Conservation (phyloP, 179 eudicot genomes). For the Gypsophila paniculata region DNA sequence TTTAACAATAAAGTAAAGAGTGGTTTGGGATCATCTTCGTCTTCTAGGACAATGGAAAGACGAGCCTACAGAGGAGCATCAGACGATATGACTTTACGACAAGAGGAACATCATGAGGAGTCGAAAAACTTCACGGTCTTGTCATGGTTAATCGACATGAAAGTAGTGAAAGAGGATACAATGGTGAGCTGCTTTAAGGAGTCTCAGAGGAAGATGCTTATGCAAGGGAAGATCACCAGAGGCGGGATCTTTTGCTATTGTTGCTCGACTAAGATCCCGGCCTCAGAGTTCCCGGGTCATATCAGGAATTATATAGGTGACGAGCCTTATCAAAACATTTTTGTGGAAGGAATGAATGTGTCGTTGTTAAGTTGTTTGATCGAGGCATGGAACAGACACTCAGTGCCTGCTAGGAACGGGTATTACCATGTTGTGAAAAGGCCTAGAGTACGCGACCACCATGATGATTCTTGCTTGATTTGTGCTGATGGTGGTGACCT, state of each 20-base stretch:
- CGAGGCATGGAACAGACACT: conserved; percentile 40
- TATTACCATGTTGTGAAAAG: conserved; percentile 19
- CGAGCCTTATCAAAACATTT: conserved; percentile 30
- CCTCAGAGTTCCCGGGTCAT: conserved; percentile 30
- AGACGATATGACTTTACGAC: neutral
- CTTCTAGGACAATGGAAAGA: neutral
- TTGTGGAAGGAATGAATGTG: neutral
- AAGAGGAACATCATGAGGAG: neutral
- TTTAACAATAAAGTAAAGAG: neutral
- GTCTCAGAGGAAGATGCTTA: neutral
- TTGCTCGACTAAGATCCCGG: conserved; percentile 23
- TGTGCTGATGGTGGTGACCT: conserved; percentile 66
- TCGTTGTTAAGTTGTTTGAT: conserved; percentile 31
- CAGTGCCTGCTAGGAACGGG: conserved; percentile 13
- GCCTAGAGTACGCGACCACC: conserved; percentile 23
- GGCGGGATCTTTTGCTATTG: conserved; percentile 42
- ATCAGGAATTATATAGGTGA: neutral
- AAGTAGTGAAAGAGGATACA: conserved; percentile 18
- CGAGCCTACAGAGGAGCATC: neutral
- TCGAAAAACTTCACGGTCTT: conserved; percentile 15
- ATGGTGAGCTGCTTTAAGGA: conserved; percentile 1
- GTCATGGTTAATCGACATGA: conserved; percentile 41
- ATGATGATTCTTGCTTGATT: conserved; percentile 55
- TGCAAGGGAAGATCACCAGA: conserved; percentile 20
- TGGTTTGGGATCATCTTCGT: conserved; percentile 4